Evolutionary conservation across 345 rosid species (phyloP), one percentile per base, ranked within the genome.

Genomic region (Noccaea caerulescens): DNA sequence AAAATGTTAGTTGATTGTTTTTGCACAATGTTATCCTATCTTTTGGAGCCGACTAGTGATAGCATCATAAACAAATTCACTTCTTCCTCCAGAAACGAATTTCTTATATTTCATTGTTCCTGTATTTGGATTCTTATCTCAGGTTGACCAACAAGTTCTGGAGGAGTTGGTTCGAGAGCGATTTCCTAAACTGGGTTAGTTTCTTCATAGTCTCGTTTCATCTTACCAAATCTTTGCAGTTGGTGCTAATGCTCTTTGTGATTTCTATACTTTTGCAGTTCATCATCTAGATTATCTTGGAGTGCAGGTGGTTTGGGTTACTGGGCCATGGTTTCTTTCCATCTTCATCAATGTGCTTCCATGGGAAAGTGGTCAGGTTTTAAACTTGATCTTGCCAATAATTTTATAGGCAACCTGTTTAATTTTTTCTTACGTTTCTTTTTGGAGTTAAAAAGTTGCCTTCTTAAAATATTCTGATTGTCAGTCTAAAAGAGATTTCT

Each of bases 351-450:
- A 94, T 80, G 89, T 94, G 93, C 97, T 94, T 79, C 99, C 99
- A 36, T 94, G 99, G 98, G 99, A 94, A 94, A 94, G 98, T 84
- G 99, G 99, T 94, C 84, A 91, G 98, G 93, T 87, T 89, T 83
- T 3, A 64, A 50, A 78, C 10, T 25, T 54, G n/a, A 34, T 64
- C 45, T 64, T 25, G 23, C 47, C 3, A 49, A 53, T 20, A 25
- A 11, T 4, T 52, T n/a, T n/a, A n/a, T n/a, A n/a, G n/a, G n/a
- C n/a, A n/a, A n/a, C n/a, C n/a, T n/a, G n/a, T n/a, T n/a, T n/a
- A n/a, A n/a, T n/a, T n/a, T n/a, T 8, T 37, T 8, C 7, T 25
- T 46, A 7, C 14, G 16, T 72, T 58, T 78, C 12, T 25, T 20
- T n/a, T 51, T 61, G 39, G 3, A 12, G 34, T 10, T 1, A 12